Percentiles rank a stretch among this genome's conserved stretches.
Conservation (phyloP, 176 grass and related monocot genomes). For the Coix lacrymajobi region DNA sequence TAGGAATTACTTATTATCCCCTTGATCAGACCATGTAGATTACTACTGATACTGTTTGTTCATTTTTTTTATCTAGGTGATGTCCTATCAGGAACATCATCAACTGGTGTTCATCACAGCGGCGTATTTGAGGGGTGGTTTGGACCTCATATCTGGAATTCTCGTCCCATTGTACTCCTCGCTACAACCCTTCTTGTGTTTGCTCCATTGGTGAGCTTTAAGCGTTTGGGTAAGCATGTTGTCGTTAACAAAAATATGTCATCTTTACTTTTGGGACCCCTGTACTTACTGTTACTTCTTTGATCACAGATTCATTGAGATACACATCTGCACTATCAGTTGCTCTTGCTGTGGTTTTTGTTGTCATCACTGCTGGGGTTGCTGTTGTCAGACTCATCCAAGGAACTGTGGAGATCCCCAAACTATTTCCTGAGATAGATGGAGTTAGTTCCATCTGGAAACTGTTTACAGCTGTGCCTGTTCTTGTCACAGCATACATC, state of each 20-base stretch:
- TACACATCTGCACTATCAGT: slow-evolving; percentile 91
- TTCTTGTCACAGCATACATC: slow-evolving; percentile 83
- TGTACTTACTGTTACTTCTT: slow-evolving; percentile 24
- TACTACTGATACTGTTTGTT: neutral
- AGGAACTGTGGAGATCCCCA: slow-evolving; percentile 60
- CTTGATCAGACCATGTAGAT: neutral
- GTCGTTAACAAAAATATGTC: neutral
- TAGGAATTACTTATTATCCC: neutral
- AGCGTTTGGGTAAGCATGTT: slow-evolving; percentile 59
- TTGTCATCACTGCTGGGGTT: slow-evolving; percentile 72
- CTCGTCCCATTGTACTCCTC: slow-evolving; percentile 64
- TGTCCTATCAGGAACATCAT: slow-evolving; percentile 90
- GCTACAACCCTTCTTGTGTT: slow-evolving; percentile 71
- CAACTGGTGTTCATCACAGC: slow-evolving; percentile 62
- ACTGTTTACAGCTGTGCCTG: slow-evolving; percentile 72
- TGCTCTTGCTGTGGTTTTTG: slow-evolving; percentile 79
- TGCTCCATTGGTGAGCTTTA: slow-evolving; percentile 81
- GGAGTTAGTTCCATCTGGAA: slow-evolving; percentile 55
- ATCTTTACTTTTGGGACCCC: neutral
- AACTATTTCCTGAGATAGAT: slow-evolving; percentile 65
- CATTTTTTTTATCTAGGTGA: slow-evolving; percentile 45
- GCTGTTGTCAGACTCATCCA: slow-evolving; percentile 56
- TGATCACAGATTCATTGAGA: slow-evolving; percentile 62
- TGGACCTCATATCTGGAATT: slow-evolving; percentile 69
- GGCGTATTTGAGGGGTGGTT: slow-evolving; percentile 96